Conservation (phyloP, 164 flowering plant species). For the Macadamia tetraphylla region DNA sequence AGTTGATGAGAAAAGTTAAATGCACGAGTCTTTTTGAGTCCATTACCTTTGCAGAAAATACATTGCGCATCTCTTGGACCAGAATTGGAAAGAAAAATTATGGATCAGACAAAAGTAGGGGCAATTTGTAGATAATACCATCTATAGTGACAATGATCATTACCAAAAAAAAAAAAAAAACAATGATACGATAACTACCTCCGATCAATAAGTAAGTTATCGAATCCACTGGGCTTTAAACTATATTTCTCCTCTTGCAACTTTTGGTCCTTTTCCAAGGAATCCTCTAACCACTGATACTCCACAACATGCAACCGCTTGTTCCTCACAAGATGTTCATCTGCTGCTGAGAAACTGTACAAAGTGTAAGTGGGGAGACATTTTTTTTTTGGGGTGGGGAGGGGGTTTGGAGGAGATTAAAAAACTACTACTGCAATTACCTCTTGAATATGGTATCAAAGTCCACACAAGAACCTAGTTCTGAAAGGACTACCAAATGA, state of each 20-base stretch:
- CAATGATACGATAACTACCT: constrained; percentile 22
- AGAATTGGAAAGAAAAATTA: background rate
- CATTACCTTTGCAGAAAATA: background rate
- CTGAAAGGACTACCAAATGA: constrained; percentile 61
- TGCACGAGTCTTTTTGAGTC: background rate
- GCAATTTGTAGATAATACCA: no score
- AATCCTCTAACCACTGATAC: constrained; percentile 80
- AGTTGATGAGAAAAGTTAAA: no score
- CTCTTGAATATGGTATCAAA: constrained; percentile 39
- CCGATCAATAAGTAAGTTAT: constrained; percentile 21
- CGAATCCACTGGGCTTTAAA: constrained; percentile 38
- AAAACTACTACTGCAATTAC: constrained; percentile 21
- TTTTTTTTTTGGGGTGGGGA: no score
- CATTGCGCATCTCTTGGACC: background rate
- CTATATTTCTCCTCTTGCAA: constrained; percentile 55
- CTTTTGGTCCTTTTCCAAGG: constrained; percentile 37
- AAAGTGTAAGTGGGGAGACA: background rate
- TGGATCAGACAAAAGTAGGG: background rate
- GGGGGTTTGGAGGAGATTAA: background rate
- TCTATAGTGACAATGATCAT: no score
- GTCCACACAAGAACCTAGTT: constrained; percentile 30
- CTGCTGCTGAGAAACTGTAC: constrained; percentile 48
- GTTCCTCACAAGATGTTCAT: constrained; percentile 31
- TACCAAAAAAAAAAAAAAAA: background rate
- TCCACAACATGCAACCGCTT: constrained; percentile 56